phyloP scores from a whole-genome alignment of 2,329 filamentous ascomycete species.

The Ophiostoma ulmi region DNA sequence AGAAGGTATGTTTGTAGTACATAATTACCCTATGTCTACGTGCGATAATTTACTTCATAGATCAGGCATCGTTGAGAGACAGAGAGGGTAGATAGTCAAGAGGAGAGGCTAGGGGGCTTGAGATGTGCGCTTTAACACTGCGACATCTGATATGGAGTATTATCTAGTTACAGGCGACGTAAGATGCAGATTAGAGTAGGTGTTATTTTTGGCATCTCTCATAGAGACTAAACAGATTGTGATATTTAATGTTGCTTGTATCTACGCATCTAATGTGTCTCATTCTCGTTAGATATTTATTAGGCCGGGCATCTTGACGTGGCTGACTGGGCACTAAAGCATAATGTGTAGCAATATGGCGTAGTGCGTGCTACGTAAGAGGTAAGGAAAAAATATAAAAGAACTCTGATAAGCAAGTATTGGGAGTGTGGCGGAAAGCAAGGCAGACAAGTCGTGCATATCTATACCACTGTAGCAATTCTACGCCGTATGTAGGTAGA shows the following conservation, averaged over 20 bases:
- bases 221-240: background rate
- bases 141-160: background rate
- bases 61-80: no score
- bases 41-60: no score
- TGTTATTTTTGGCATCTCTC: background rate
- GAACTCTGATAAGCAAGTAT: background rate
- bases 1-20: background rate
- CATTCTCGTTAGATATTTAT: background rate
- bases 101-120: background rate
- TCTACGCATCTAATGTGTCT: background rate
- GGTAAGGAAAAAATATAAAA: background rate
- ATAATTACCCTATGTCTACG: no score
- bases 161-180: background rate
- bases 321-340: background rate
- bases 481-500: background rate
- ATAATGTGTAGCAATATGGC: background rate
- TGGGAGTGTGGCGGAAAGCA: background rate
- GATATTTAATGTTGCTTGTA: background rate
- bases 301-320: background rate
- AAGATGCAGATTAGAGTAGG: background rate
- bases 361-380: background rate
- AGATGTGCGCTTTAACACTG: background rate
- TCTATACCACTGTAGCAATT: background rate
- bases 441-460: conserved; percentile 6
- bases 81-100: background rate